Evolutionary conservation across 2,329 filamentous ascomycete species (phyloP).

Genomic region (Trichoderma lentiforme): DNA sequence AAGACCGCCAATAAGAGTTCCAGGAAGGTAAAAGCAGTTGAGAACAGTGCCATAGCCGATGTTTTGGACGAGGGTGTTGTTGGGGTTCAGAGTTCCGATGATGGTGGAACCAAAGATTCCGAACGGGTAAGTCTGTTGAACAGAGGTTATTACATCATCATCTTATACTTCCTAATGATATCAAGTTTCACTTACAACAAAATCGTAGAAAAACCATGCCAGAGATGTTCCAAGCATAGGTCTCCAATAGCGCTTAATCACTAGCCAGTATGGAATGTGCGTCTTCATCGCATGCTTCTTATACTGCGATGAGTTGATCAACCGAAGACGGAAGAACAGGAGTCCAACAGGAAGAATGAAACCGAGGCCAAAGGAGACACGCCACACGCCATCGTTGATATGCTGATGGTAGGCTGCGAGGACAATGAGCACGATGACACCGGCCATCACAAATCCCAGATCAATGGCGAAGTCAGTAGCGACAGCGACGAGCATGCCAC

Average conservation of each 20-base stretch:
- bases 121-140: slow-evolving; percentile 25
- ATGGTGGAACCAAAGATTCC: slow-evolving; percentile 27
- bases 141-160: not conserved
- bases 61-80: slow-evolving; percentile 22
- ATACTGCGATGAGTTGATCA: slow-evolving; percentile 46
- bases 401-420: slow-evolving; percentile 35
- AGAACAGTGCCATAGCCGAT: slow-evolving; percentile 26
- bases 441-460: slow-evolving; percentile 36
- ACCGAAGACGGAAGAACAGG: slow-evolving; percentile 53
- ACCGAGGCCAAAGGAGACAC: slow-evolving; percentile 32
- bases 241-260: slow-evolving; percentile 38
- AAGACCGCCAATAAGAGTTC: slow-evolving; percentile 38
- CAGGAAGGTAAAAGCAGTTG: slow-evolving; percentile 25
- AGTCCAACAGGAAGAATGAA: slow-evolving; percentile 37
- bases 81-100: slow-evolving; percentile 11
- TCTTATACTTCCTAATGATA: too few species aligned
- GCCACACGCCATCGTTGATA: slow-evolving; percentile 42
- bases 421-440: slow-evolving; percentile 45
- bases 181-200: slow-evolving; percentile 20
- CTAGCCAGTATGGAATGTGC: slow-evolving; percentile 26
- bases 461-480: slow-evolving; percentile 42
- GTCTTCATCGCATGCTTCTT: slow-evolving; percentile 27
- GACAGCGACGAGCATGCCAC: slow-evolving; percentile 34
- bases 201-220: slow-evolving; percentile 46
- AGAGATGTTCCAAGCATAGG: slow-evolving; percentile 49